Percentiles rank a stretch among this genome's conserved stretches.
Evolutionary conservation across 495 filamentous ascomycete genomes (phyloP).

Genomic region (Neurospora tetraspora): DNA sequence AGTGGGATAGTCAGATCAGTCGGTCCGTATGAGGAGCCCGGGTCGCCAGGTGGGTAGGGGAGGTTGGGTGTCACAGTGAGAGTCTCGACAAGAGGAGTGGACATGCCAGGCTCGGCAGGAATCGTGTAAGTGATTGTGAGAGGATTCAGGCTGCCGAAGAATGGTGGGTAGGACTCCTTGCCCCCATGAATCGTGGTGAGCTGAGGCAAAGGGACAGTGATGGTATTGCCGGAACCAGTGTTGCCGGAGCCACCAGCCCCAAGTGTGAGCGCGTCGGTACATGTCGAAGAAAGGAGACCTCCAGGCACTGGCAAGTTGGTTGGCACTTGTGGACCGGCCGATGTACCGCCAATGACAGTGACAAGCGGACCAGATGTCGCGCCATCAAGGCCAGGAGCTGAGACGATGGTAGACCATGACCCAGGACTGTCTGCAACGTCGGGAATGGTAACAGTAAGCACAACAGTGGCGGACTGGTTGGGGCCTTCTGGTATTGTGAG

Average conservation of each 20-base stretch:
- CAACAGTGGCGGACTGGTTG: slow-evolving; percentile 9
- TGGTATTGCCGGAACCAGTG: slow-evolving; percentile 4
- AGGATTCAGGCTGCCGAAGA: neutral
- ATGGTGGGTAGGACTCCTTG: neutral
- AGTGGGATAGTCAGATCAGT: neutral
- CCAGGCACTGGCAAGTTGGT: slow-evolving; percentile 4
- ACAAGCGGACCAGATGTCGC: slow-evolving; percentile 5
- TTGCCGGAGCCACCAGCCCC: neutral
- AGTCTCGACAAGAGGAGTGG: slow-evolving; percentile 4
- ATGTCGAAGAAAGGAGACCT: neutral
- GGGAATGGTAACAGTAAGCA: slow-evolving; percentile 17
- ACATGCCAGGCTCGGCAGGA: neutral
- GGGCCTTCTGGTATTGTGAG: slow-evolving; percentile 18
- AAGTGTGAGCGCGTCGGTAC: neutral
- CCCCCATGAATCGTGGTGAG: neutral
- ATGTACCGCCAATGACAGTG: slow-evolving; percentile 8
- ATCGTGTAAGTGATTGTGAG: slow-evolving; percentile 14
- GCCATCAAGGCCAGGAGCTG: slow-evolving; percentile 1
- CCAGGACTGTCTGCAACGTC: slow-evolving; percentile 1
- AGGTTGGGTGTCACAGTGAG: slow-evolving; percentile 8
- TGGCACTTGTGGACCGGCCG: neutral
- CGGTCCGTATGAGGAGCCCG: neutral
- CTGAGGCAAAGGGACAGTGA: slow-evolving; percentile 2
- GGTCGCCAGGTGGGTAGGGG: neutral
- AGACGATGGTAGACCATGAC: slow-evolving; percentile 11